These are phyloP conservation scores for Raffaelea albimanens DNA, from an alignment of 2,329 filamentous ascomycete genomes.

Conservation along the genomic window DNA sequence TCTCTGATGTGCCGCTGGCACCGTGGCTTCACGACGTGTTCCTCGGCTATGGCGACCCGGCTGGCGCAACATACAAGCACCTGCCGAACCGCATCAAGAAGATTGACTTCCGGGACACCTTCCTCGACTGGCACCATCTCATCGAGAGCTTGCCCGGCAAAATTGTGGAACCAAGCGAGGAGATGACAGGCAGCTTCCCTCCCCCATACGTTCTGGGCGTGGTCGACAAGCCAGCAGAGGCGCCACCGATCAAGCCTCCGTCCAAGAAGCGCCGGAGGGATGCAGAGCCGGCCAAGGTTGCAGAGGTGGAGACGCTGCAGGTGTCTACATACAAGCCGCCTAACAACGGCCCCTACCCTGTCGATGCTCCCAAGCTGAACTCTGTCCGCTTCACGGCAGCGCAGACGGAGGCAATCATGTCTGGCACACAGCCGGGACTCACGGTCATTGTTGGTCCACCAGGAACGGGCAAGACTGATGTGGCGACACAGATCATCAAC, in stretches of 20 bases:
- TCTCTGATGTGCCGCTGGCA: conserved; percentile 78
- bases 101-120: conserved; percentile 88
- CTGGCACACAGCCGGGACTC: conserved; percentile 86
- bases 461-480: conserved; percentile 97
- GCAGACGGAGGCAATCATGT: conserved; percentile 87
- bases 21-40: conserved; percentile 96
- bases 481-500: conserved; percentile 96
- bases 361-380: conserved; percentile 75
- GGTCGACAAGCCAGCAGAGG: conserved; percentile 36
- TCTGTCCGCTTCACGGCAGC: conserved; percentile 79
- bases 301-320: conserved; percentile 58
- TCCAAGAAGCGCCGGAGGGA: conserved; percentile 85
- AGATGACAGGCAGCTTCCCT: conserved; percentile 63
- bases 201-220: conserved; percentile 82
- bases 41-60: conserved; percentile 90
- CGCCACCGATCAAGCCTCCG: conserved; percentile 37
- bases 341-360: conserved; percentile 82
- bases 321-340: conserved; percentile 85
- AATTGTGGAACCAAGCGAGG: conserved; percentile 68
- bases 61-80: conserved; percentile 76
- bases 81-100: conserved; percentile 67
- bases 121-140: conserved; percentile 90
- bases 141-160: conserved; percentile 83
- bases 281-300: conserved; percentile 54
- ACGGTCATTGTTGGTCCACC: conserved; percentile 92